Base-by-base conservation (phyloP, 1,284 basidiomycete genomes). In the Meripilus lineatus region DNA sequence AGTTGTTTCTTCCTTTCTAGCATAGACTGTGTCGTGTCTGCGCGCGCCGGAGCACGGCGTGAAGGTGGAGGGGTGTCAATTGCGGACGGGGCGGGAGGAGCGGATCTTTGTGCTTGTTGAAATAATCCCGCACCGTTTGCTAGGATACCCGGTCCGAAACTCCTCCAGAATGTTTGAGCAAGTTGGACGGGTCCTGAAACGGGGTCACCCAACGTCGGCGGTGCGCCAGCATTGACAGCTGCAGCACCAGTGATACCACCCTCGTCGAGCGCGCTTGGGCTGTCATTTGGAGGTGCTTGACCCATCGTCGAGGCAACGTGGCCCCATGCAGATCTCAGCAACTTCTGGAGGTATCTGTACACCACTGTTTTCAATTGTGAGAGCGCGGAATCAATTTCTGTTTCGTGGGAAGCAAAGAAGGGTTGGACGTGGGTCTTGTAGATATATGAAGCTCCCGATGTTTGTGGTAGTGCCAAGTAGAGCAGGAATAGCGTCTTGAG, bases 381-480 rank as follows among this genome's bases (percentile, higher is more conserved):
- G 39, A 92, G 70, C 1, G 79, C 69, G n/a, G 74, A 73, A 61
- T 93, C 91, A 60, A 94, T 93, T 56, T 88, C 78, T 5, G 68
- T 57, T 65, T 93, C 90, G 59, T 93, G 86, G 8, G 71, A 61
- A 47, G 74, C 72, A 56, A 94, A 79, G 70, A 91, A 85, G 0
- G 91, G 91, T 40, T 81, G 77, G 11, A 94, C 77, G 51, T 90
- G 80, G 18, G 75, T 69, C 42, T 70, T 69, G 68, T 93, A 94
- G 57, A 94, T 67, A 60, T 83, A 89, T 1, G 87, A 84, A 0
- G 91, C 79, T 20, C 91, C 91, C 52, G 78, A 77, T 10, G 89
- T 93, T 59, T 93, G 90, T 0, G 93, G 93, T n/a, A 94, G 78
- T 10, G 83, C 84, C 44, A 95, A 81, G 69, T 91, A 95, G 47